phyloP scores from a whole-genome alignment of 2,329 filamentous ascomycete species.

The Colletotrichum incanum region DNA sequence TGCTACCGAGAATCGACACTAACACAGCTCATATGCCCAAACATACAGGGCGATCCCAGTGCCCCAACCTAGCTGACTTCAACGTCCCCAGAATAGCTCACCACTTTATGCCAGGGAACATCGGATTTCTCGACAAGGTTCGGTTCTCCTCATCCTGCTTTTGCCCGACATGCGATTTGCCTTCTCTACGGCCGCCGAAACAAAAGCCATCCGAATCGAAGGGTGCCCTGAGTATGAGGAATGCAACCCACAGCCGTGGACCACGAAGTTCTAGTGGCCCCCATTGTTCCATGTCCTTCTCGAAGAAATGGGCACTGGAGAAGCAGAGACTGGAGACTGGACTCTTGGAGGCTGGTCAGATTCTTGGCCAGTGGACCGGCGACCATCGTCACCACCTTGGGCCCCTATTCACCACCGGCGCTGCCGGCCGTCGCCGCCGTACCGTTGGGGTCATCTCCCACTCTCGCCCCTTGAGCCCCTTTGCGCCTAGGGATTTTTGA shows the following conservation, averaged over 20 bases:
- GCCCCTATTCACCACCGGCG: conserved; percentile 37
- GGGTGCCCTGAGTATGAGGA: conserved; percentile 11
- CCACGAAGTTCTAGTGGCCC: not conserved
- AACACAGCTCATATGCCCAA: conserved; percentile 14
- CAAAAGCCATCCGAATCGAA: conserved; percentile 21
- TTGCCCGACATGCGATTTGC: not conserved
- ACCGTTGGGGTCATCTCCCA: conserved; percentile 33
- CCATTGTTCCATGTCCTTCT: conserved; percentile 34
- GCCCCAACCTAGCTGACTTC: conserved; percentile 17
- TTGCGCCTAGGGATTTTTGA: conserved; percentile 24
- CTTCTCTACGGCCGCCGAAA: conserved; percentile 3
- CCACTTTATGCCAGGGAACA: conserved; percentile 24
- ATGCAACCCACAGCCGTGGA: conserved; percentile 21
- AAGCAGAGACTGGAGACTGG: conserved; percentile 1
- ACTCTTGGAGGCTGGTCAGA: conserved; percentile 4
- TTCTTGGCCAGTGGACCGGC: conserved; percentile 17
- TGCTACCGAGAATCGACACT: conserved; percentile 37
- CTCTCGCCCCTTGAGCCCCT: conserved; percentile 36
- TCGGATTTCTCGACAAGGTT: conserved; percentile 11
- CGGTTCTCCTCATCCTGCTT: not conserved
- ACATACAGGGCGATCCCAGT: conserved; percentile 28
- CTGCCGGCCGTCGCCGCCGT: conserved; percentile 34
- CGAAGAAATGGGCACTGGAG: conserved; percentile 30
- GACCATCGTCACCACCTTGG: conserved; percentile 37
- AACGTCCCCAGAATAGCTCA: conserved; percentile 28